Conservation (phyloP, 805 yeast species). For the Candida odintsovae region DNA sequence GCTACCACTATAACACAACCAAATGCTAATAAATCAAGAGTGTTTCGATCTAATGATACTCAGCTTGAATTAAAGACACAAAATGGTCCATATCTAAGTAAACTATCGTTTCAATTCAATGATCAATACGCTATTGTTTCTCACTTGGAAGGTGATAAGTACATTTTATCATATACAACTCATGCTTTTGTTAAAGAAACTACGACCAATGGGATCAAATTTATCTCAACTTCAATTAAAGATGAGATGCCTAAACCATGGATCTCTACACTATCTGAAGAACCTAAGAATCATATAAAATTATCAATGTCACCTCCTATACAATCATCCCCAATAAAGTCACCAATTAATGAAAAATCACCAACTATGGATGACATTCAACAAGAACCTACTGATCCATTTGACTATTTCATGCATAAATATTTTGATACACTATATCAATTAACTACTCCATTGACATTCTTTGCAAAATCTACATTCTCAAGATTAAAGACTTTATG, state of each 20-base stretch:
- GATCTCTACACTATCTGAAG: background rate
- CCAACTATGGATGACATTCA: constrained; percentile 1
- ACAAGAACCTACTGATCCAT: constrained; percentile 17
- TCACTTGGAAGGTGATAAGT: constrained; percentile 1
- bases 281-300: constrained; percentile 11
- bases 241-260: background rate
- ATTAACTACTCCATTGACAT: constrained; percentile 30
- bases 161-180: constrained; percentile 45
- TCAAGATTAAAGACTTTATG: constrained; percentile 41
- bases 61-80: background rate
- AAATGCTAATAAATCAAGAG: constrained; percentile 19
- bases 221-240: background rate
- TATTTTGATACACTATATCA: constrained; percentile 32
- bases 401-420: constrained; percentile 24
- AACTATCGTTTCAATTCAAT: constrained; percentile 14
- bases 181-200: constrained; percentile 3
- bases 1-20: constrained; percentile 1
- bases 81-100: constrained; percentile 10
- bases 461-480: constrained; percentile 44
- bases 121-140: constrained; percentile 16
- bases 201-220: background rate
- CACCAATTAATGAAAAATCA: constrained; percentile 13
- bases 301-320: constrained; percentile 22
- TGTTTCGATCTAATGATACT: constrained; percentile 8
- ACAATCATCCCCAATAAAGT: constrained; percentile 11